phyloP scores from a whole-genome alignment of 2,329 filamentous ascomycete species.

The Phoma sp. region DNA sequence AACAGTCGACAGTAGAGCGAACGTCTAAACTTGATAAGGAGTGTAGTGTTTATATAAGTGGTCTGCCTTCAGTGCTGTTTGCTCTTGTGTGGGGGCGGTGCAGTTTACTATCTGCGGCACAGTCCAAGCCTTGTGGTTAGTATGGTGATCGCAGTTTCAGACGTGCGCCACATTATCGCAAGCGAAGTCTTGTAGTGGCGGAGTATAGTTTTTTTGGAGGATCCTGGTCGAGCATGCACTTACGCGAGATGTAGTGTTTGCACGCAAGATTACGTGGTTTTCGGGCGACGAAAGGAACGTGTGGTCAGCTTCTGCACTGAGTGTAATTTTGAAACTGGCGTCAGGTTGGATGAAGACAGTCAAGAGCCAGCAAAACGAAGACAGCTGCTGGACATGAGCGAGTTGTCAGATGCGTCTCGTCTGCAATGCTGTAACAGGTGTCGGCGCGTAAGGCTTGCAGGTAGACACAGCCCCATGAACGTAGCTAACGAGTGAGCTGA shows the following conservation, averaged over 20 bases:
- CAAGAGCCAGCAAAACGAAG: too few relatives aligned
- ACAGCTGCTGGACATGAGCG: background rate
- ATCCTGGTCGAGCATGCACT: background rate
- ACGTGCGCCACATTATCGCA: background rate
- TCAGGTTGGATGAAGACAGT: background rate
- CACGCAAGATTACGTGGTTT: background rate
- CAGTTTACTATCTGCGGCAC: background rate
- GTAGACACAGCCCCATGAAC: background rate
- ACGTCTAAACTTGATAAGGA: background rate
- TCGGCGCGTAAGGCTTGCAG: background rate
- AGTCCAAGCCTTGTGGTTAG: background rate
- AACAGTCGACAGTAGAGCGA: background rate
- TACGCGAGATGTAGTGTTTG: background rate
- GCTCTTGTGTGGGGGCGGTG: background rate
- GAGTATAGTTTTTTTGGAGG: background rate
- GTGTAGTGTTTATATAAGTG: background rate
- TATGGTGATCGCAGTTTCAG: background rate
- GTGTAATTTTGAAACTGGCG: background rate
- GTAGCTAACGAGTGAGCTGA: background rate
- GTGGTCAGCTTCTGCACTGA: background rate
- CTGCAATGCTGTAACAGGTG: background rate
- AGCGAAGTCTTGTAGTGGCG: background rate
- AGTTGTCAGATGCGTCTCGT: background rate
- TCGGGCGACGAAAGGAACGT: background rate
- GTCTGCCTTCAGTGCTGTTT: background rate